Conservation (phyloP, 1,284 basidiomycete genomes). For the Boletus mariae region DNA sequence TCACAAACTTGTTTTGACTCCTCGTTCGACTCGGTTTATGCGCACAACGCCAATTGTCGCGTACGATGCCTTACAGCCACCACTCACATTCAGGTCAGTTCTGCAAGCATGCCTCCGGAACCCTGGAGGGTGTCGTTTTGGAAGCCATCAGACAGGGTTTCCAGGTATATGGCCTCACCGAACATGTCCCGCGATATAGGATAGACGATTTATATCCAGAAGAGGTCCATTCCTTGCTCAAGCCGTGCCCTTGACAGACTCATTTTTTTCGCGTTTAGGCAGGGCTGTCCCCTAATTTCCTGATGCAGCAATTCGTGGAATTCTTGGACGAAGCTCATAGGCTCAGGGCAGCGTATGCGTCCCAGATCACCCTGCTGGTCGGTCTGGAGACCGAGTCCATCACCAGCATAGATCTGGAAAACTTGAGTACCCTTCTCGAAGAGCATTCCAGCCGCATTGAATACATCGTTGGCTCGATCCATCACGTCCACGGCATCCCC, state of each 20-base stretch:
- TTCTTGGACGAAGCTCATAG: constrained; percentile 78
- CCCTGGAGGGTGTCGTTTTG: constrained; percentile 75
- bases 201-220: constrained; percentile 87
- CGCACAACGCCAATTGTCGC: background rate
- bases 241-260: constrained; percentile 7
- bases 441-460: constrained; percentile 58
- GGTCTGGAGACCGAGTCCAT: constrained; percentile 95
- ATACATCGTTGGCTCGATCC: constrained; percentile 91
- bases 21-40: background rate
- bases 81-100: constrained; percentile 98
- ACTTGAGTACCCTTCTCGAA: constrained; percentile 49
- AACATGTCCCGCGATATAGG: constrained; percentile 91
- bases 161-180: constrained; percentile 83
- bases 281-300: constrained; percentile 43
- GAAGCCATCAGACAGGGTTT: constrained; percentile 82
- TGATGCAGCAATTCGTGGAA: constrained; percentile 58
- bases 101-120: constrained; percentile 84
- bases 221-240: constrained; percentile 58
- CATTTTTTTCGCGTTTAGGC: constrained; percentile 37
- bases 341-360: constrained; percentile 58
- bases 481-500: constrained; percentile 85
- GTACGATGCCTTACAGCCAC: constrained; percentile 79
- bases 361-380: constrained; percentile 75
- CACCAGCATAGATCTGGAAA: constrained; percentile 60
- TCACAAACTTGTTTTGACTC: background rate